A percentile compares a stretch with the other conserved stretches of the same genome.
Evolutionary conservation across 2,329 filamentous ascomycete genomes (phyloP).

Genomic region (Fusarium setosum): DNA sequence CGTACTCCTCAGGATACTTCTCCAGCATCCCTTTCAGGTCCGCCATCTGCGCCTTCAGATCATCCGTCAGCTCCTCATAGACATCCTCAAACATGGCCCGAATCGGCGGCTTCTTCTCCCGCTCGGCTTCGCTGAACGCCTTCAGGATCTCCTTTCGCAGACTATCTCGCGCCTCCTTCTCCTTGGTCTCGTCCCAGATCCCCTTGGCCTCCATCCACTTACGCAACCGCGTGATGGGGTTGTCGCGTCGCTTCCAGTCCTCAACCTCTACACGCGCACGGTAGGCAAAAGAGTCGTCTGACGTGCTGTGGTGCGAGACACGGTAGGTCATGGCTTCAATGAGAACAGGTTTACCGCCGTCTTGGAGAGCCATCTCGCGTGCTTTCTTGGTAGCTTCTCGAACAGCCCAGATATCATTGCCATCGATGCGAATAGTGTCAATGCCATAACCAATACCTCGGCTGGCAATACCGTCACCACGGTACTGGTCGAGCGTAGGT

Average conservation of each 20-base stretch:
- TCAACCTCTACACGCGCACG: conserved; percentile 93
- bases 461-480: conserved; percentile 90
- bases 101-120: conserved; percentile 81
- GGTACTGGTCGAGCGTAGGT: conserved; percentile 89
- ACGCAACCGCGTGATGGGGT: conserved; percentile 84
- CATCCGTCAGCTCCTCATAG: conserved; percentile 88
- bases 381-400: conserved; percentile 83
- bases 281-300: conserved; percentile 97
- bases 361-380: conserved; percentile 79
- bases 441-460: conserved; percentile 93
- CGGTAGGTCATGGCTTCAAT: conserved; percentile 98
- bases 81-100: conserved; percentile 85
- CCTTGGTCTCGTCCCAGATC: conserved; percentile 86
- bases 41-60: conserved; percentile 76
- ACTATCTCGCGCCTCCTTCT: conserved; percentile 75
- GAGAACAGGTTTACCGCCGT: conserved; percentile 84
- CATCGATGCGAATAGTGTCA: conserved; percentile 90
- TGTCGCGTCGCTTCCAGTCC: conserved; percentile 92
- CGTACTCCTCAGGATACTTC: conserved; percentile 92
- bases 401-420: conserved; percentile 94
- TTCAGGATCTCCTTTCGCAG: conserved; percentile 81
- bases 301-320: conserved; percentile 97
- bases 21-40: conserved; percentile 83
- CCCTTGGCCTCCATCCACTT: conserved; percentile 91
- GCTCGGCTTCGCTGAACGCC: conserved; percentile 87